Evolutionary conservation across 2,329 filamentous ascomycete species (phyloP).

Genomic region (Talaromyces sp.): DNA sequence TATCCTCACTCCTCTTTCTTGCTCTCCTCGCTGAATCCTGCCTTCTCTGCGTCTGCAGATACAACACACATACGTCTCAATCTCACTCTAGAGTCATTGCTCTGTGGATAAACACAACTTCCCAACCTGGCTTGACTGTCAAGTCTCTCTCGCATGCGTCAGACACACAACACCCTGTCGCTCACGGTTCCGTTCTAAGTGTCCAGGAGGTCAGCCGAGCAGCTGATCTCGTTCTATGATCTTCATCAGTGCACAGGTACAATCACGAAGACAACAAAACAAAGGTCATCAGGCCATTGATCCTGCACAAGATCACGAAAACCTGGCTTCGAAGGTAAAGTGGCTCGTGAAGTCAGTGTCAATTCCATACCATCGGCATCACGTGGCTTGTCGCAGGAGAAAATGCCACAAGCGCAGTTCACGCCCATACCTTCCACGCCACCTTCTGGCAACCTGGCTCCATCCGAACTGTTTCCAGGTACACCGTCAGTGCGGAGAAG

Average conservation of each 20-base stretch:
- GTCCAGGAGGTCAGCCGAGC: neutral
- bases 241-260: neutral
- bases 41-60: too few relatives aligned
- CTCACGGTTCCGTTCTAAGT: neutral
- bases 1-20: neutral
- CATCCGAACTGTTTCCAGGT: neutral
- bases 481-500: neutral
- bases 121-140: neutral
- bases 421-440: slow-evolving; percentile 6
- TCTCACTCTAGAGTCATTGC: neutral
- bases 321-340: neutral
- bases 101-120: neutral
- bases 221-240: neutral
- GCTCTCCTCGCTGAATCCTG: neutral
- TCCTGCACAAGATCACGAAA: neutral
- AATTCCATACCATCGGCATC: neutral
- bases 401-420: neutral
- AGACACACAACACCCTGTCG: neutral
- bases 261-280: neutral
- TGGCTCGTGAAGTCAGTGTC: neutral
- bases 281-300: neutral
- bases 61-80: neutral
- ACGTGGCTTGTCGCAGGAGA: neutral
- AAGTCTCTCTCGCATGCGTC: neutral
- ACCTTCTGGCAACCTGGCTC: neutral